Conservation (phyloP, 2,329 filamentous ascomycete species). For the Cercospora sp. region DNA sequence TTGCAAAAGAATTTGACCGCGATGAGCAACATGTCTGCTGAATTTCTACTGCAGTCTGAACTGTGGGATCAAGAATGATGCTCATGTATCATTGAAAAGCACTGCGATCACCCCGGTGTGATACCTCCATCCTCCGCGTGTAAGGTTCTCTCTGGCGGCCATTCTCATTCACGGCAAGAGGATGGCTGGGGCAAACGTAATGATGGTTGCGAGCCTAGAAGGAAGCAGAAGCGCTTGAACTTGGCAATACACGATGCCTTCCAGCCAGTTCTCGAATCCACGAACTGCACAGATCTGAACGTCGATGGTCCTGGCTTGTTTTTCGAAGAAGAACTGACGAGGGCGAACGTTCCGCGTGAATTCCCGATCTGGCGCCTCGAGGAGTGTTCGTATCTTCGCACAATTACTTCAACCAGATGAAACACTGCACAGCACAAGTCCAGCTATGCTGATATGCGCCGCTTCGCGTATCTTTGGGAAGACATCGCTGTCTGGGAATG, state of each 20-base stretch:
- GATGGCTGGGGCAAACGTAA: background rate
- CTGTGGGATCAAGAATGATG: background rate
- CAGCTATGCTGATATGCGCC: background rate
- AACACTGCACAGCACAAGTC: background rate
- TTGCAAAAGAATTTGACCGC: background rate
- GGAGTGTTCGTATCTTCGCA: background rate
- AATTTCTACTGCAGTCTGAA: background rate
- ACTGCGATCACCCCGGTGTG: background rate
- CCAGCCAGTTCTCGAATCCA: background rate
- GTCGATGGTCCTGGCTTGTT: background rate
- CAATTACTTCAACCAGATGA: background rate
- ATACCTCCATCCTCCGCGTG: background rate
- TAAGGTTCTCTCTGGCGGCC: background rate
- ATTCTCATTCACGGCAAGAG: background rate
- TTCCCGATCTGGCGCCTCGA: background rate
- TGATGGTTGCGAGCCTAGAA: background rate
- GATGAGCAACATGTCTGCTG: background rate
- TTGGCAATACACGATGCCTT: background rate
- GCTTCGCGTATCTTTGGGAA: background rate
- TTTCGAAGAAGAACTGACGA: background rate
- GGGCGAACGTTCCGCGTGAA: background rate
- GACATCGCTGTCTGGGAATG: background rate
- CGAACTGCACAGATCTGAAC: background rate
- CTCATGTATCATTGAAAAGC: background rate
- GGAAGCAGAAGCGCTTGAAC: background rate